phyloP scores from a whole-genome alignment of 169 alveolate genomes.

The Neospora caninum region DNA sequence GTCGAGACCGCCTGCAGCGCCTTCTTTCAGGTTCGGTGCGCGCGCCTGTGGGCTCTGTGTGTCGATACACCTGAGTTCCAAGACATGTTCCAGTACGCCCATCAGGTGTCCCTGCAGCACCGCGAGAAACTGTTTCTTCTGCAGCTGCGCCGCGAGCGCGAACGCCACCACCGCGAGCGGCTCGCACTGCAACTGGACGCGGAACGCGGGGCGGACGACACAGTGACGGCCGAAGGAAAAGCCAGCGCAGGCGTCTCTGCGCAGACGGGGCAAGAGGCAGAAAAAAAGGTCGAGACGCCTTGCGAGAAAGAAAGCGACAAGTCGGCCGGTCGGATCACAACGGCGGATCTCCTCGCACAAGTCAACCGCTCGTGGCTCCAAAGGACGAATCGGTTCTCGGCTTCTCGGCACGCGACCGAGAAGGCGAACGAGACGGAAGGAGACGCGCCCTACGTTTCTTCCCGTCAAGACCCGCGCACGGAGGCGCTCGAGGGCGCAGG shows the following conservation, averaged over 20 bases:
- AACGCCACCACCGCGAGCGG: background rate
- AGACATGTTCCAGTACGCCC: background rate
- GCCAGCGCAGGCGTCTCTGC: background rate
- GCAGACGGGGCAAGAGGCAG: no score
- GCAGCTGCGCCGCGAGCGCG: background rate
- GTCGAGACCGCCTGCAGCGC: background rate
- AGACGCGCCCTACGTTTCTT: background rate
- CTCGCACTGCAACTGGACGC: background rate
- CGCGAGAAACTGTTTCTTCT: background rate
- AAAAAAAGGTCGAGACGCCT: background rate
- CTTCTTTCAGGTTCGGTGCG: constrained; percentile 1
- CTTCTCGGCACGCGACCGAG: background rate
- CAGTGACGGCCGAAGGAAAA: background rate
- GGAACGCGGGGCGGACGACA: background rate
- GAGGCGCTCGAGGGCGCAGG: background rate
- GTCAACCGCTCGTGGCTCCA: background rate
- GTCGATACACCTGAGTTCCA: constrained; percentile 11
- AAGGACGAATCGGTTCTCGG: background rate
- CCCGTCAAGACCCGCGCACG: no score
- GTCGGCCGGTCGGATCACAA: background rate
- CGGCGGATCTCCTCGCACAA: constrained; percentile 13
- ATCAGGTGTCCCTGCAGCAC: background rate
- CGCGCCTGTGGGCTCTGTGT: constrained; percentile 10
- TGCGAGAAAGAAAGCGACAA: no score
- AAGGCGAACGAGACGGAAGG: background rate